Evolutionary conservation across 1,139 yeast species (phyloP).

Genomic region (Geotrichum restrictum): DNA sequence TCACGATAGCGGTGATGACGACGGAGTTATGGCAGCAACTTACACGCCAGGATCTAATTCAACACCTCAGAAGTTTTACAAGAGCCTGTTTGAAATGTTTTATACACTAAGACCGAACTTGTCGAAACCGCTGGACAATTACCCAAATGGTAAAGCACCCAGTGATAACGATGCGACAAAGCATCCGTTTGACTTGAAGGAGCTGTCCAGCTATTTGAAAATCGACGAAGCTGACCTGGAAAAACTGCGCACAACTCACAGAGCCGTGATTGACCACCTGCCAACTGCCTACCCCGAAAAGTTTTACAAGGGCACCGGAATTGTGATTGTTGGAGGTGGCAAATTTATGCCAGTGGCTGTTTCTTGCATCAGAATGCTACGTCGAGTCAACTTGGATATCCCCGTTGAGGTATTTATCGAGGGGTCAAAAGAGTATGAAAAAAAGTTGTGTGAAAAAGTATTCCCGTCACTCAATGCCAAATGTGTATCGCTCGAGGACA

Average conservation of each 20-base stretch:
- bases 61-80: not conserved
- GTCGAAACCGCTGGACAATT: constrained; percentile 3
- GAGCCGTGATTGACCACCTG: constrained; percentile 48
- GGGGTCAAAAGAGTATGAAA: constrained; percentile 62
- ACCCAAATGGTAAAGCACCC: constrained; percentile 9
- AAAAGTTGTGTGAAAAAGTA: constrained; percentile 58
- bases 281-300: constrained; percentile 44
- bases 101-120: constrained; percentile 11
- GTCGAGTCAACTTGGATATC: constrained; percentile 58
- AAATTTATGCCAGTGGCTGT: constrained; percentile 69
- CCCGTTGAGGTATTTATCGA: constrained; percentile 81
- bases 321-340: constrained; percentile 82
- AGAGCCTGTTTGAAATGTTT: constrained; percentile 15
- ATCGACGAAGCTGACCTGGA: constrained; percentile 47
- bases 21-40: not conserved
- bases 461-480: constrained; percentile 66
- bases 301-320: constrained; percentile 56
- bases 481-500: constrained; percentile 60
- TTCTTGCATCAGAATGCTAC: constrained; percentile 58
- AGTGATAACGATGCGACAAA: not conserved
- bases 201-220: constrained; percentile 44
- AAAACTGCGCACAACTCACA: constrained; percentile 52
- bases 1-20: not conserved
- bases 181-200: constrained; percentile 5
- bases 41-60: not conserved